Evolutionary conservation across 495 filamentous ascomycete genomes (phyloP).

Genomic region (Saxophila tyrrhenica): DNA sequence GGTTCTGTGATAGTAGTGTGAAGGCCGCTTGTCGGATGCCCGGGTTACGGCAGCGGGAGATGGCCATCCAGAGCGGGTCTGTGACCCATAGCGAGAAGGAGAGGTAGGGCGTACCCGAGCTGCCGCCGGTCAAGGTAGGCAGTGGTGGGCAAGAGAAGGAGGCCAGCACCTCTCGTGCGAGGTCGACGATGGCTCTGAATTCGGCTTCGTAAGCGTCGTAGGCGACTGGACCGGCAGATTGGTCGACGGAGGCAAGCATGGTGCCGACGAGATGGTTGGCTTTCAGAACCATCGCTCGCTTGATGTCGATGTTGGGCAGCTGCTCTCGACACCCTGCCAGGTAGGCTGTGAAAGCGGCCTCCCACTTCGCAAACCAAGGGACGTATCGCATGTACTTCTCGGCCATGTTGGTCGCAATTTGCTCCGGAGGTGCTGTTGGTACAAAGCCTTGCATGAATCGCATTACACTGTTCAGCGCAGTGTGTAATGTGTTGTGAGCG

Average conservation of each 20-base stretch:
- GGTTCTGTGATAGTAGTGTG: conserved; percentile 17
- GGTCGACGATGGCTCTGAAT: conserved; percentile 18
- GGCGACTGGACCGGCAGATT: conserved; percentile 37
- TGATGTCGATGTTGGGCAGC: conserved; percentile 14
- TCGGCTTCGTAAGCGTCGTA: conserved; percentile 19
- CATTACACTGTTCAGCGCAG: conserved; percentile 17
- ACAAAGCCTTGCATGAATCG: conserved; percentile 18
- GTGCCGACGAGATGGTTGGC: conserved; percentile 58
- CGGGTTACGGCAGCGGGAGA: conserved; percentile 15
- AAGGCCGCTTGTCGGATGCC: conserved; percentile 17
- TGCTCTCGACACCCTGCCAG: background rate
- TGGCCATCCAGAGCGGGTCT: conserved; percentile 20
- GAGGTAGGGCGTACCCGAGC: conserved; percentile 14
- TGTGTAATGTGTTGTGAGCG: conserved; percentile 14
- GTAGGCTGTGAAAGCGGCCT: conserved; percentile 14
- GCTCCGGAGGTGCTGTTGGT: conserved; percentile 1
- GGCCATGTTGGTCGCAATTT: conserved; percentile 6
- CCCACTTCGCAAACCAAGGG: conserved; percentile 17
- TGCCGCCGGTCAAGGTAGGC: conserved; percentile 8
- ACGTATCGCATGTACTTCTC: conserved; percentile 16
- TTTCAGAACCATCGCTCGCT: conserved; percentile 19
- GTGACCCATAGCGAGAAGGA: conserved; percentile 18
- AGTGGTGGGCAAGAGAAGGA: conserved; percentile 18
- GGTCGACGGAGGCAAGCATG: conserved; percentile 83
- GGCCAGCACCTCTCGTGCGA: conserved; percentile 14